Evolutionary conservation across 2,329 filamentous ascomycete species (phyloP).

Genomic region (Setomelanomma holmii): DNA sequence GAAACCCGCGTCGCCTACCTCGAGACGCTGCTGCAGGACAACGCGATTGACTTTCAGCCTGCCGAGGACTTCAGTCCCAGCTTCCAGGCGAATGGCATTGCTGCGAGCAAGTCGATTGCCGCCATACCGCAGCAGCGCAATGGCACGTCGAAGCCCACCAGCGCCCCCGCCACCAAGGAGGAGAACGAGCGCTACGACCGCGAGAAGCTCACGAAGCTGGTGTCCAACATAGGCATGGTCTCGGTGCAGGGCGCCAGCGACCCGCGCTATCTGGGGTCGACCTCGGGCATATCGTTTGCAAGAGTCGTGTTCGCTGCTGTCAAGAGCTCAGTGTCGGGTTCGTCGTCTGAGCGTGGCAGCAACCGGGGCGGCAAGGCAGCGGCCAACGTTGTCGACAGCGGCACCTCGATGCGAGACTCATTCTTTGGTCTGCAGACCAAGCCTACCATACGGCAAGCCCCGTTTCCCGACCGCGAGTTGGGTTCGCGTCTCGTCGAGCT

Average conservation of each 20-base stretch:
- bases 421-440: constrained; percentile 97
- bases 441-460: constrained; percentile 82
- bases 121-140: constrained; percentile 31
- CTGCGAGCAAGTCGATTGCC: constrained; percentile 12
- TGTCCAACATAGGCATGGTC: constrained; percentile 75
- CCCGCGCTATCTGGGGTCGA: constrained; percentile 80
- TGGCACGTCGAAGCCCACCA: constrained; percentile 21
- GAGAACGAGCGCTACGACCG: constrained; percentile 62
- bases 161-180: constrained; percentile 26
- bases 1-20: constrained; percentile 86
- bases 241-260: constrained; percentile 81
- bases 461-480: constrained; percentile 80
- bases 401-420: constrained; percentile 89
- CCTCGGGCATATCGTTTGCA: constrained; percentile 92
- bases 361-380: constrained; percentile 62
- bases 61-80: constrained; percentile 67
- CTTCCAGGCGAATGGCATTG: constrained; percentile 45
- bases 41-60: constrained; percentile 75
- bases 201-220: constrained; percentile 69
- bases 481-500: constrained; percentile 76
- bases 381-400: constrained; percentile 61
- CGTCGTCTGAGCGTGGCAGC: constrained; percentile 68
- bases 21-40: constrained; percentile 73
- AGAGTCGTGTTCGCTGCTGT: constrained; percentile 93
- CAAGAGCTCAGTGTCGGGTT: constrained; percentile 70